Conservation (phyloP, 495 filamentous ascomycete species). For the Letharia columbiana region DNA sequence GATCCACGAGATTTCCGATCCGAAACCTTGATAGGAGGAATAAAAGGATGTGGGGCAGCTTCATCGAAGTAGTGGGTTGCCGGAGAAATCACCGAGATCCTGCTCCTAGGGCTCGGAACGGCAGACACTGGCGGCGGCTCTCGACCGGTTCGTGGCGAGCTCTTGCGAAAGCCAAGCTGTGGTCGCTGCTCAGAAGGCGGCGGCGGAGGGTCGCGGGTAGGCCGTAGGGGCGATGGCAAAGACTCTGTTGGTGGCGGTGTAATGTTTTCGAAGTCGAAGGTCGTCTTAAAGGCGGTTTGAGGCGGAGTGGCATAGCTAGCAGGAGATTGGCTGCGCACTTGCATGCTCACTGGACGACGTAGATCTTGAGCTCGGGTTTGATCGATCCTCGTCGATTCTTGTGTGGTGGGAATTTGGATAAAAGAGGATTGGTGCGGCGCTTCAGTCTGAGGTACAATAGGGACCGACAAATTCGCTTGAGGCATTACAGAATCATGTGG, state of each 20-base stretch:
- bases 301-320: slow-evolving; percentile 1
- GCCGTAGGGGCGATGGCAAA: neutral
- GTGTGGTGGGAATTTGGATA: neutral
- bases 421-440: neutral
- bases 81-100: slow-evolving; percentile 14
- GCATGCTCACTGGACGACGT: slow-evolving; percentile 22
- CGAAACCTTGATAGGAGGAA: slow-evolving; percentile 20
- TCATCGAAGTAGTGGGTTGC: slow-evolving; percentile 10
- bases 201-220: slow-evolving; percentile 10
- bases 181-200: slow-evolving; percentile 6
- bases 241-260: neutral
- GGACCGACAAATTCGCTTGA: neutral
- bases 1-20: slow-evolving; percentile 18
- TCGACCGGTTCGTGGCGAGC: slow-evolving; percentile 13
- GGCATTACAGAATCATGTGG: neutral
- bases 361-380: slow-evolving; percentile 8
- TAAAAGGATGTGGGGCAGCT: slow-evolving; percentile 19
- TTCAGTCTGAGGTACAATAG: neutral
- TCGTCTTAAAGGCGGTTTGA: slow-evolving; percentile 1
- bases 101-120: slow-evolving; percentile 7
- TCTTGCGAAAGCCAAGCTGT: neutral
- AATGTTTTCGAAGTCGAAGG: neutral
- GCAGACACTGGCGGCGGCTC: slow-evolving; percentile 11
- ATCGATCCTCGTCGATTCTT: neutral
- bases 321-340: slow-evolving; percentile 15